Conservation (phyloP, 352 stramenopile genomes). For the Aphanomyces stellatus region DNA sequence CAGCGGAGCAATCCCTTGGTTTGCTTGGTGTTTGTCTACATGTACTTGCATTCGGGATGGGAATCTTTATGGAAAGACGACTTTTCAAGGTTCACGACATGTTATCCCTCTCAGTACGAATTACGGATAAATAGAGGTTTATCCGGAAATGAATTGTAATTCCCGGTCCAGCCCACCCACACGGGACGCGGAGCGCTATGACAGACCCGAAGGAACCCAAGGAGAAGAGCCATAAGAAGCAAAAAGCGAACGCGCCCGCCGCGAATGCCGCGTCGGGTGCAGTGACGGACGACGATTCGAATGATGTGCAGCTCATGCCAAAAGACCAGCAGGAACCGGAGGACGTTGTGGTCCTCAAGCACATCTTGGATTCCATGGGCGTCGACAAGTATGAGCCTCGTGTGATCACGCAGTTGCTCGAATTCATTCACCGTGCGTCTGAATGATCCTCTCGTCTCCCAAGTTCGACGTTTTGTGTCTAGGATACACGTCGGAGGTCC, state of each 20-base stretch:
- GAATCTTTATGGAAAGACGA: no score
- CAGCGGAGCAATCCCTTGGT: no score
- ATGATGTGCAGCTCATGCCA: neutral
- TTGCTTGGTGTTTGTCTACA: no score
- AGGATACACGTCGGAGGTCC: conserved; percentile 76
- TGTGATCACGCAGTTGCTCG: conserved; percentile 70
- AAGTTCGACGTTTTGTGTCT: neutral
- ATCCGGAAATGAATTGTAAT: no score
- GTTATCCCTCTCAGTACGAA: no score
- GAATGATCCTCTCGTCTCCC: neutral
- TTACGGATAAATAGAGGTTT: no score
- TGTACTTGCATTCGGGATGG: no score
- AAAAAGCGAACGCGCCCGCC: neutral
- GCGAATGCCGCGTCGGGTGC: neutral
- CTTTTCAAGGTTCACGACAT: no score
- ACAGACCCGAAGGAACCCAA: conserved; percentile 13
- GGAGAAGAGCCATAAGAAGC: conserved; percentile 5
- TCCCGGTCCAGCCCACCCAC: no score
- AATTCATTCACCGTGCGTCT: conserved; percentile 72
- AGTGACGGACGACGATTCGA: neutral
- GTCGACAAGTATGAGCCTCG: conserved; percentile 68
- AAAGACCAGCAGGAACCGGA: conserved; percentile 34
- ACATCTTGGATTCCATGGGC: conserved; percentile 71
- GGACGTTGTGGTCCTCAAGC: conserved; percentile 47
- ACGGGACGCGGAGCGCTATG: neutral